Percentiles rank a stretch among this genome's conserved stretches.
Conservation (phyloP, 345 rosid species). For the Citropsis articulata region DNA sequence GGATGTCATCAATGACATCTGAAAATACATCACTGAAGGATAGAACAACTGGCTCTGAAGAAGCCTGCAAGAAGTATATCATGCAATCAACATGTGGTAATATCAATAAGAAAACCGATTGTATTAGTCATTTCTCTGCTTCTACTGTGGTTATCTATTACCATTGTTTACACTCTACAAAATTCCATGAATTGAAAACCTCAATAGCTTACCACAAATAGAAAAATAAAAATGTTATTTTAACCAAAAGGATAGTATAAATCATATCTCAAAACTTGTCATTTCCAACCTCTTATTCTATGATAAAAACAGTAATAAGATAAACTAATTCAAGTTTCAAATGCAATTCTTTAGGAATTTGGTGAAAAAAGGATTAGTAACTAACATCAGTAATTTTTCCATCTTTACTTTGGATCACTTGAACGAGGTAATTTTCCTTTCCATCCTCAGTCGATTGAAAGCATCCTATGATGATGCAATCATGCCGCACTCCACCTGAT, state of each 20-base stretch:
- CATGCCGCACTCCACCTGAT: conserved; percentile 75
- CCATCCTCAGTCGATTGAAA: conserved; percentile 57
- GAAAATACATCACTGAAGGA: conserved; percentile 68
- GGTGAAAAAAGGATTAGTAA: conserved; percentile 6
- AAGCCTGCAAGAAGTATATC: conserved; percentile 49
- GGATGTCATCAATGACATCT: conserved; percentile 65
- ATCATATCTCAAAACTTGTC: neutral
- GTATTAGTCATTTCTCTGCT: neutral
- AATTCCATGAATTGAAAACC: neutral
- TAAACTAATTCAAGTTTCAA: neutral
- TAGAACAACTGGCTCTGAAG: conserved; percentile 46
- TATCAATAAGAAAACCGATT: neutral
- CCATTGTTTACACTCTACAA: neutral
- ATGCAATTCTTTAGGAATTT: neutral
- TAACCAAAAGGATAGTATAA: neutral
- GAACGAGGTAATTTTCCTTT: conserved; percentile 63
- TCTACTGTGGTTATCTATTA: neutral
- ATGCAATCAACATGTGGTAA: conserved; percentile 19
- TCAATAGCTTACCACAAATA: neutral
- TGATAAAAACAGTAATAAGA: neutral
- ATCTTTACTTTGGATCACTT: conserved; percentile 66
- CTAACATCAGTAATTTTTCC: conserved; percentile 75
- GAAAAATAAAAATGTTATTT: neutral
- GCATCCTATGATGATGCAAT: conserved; percentile 80
- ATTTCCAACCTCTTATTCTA: neutral